Base-by-base conservation (phyloP, 495 filamentous ascomycete genomes). In the Viridothelium virens region DNA sequence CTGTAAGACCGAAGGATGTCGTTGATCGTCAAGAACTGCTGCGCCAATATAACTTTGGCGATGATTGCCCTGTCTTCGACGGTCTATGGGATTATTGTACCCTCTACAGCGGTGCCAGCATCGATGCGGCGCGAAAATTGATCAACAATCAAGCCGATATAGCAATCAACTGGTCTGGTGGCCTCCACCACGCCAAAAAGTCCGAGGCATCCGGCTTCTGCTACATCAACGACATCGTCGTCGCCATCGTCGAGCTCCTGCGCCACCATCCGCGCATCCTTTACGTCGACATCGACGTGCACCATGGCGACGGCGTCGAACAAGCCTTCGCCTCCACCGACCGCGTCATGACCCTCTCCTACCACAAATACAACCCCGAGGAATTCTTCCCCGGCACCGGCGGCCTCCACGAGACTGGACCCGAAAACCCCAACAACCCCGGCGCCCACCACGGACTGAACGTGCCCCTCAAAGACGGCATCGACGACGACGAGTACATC, bases 131-230 rank as follows among this genome's bases (percentile, higher is more conserved):
- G 37, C 88, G 91, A 67, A 94, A 93, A 75, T 84, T 98, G 44
- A 89, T 87, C 70, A 87, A 89, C 72, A 80, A 87, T 44, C 90
- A 97, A 77, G 89, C 91, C 34, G 87, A 96, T 73, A 97, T 98
- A 71, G 94, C 94, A 11, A 92, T 97, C 79, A 96, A 96, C 76
- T 98, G 94, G 94, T 93, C 91, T n/a, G 94, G 94, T 25, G 94
- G 94, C 2, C 81, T 98, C n/a, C 94, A 98, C 74, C 94, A 98
- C 76, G 94, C 94, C 36, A 96, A 96, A 74, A 96, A 95, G 72
- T 86, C 87, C 73, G 90, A 96, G 76, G 94, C 95, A 18, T 90
- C 86, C 62, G 94, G 94, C 5, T 98, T 98, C 78, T 98, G 94
- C 79, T 98, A 98, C 78, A 87, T 96, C 72, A 98, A 98, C 75